These are phyloP conservation scores for Tubosaeta sp. DNA, from an alignment of 768 basidiomycete genomes.

Conservation along the genomic window DNA sequence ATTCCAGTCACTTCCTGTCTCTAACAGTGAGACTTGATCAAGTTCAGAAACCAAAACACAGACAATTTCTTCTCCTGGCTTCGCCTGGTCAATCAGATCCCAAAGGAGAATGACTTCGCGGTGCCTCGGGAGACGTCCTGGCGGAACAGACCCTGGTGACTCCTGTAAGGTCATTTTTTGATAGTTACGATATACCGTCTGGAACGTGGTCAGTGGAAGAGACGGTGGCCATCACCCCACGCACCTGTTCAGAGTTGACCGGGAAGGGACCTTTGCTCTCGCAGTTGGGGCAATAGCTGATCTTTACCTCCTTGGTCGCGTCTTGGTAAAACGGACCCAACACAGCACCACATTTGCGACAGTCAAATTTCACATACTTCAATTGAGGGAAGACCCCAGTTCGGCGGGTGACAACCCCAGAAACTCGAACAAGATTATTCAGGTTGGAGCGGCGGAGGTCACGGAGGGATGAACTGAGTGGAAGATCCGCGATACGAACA, in stretches of 20 bases:
- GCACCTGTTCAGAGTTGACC: slow-evolving; percentile 93
- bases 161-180: slow-evolving; percentile 99
- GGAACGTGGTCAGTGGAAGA: neutral
- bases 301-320: slow-evolving; percentile 87
- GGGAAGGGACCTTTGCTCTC: slow-evolving; percentile 93
- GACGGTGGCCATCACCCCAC: slow-evolving; percentile 12
- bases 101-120: slow-evolving; percentile 95
- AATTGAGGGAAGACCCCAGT: slow-evolving; percentile 98
- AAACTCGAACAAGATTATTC: slow-evolving; percentile 92
- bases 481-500: slow-evolving; percentile 93
- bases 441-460: slow-evolving; percentile 90
- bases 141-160: slow-evolving; percentile 95
- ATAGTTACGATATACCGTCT: slow-evolving; percentile 98
- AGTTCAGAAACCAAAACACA: slow-evolving; percentile 23
- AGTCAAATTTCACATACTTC: slow-evolving; percentile 99
- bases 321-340: slow-evolving; percentile 99
- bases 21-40: slow-evolving; percentile 6
- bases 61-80: slow-evolving; percentile 97
- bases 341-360: slow-evolving; percentile 88
- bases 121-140: slow-evolving; percentile 94
- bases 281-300: slow-evolving; percentile 93
- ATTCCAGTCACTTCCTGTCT: slow-evolving; percentile 92
- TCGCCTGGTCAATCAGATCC: slow-evolving; percentile 97
- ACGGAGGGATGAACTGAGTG: slow-evolving; percentile 83
- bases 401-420: slow-evolving; percentile 92